Conservation (phyloP, 108 stramenopile genomes). For the Cyclotella atomus region DNA sequence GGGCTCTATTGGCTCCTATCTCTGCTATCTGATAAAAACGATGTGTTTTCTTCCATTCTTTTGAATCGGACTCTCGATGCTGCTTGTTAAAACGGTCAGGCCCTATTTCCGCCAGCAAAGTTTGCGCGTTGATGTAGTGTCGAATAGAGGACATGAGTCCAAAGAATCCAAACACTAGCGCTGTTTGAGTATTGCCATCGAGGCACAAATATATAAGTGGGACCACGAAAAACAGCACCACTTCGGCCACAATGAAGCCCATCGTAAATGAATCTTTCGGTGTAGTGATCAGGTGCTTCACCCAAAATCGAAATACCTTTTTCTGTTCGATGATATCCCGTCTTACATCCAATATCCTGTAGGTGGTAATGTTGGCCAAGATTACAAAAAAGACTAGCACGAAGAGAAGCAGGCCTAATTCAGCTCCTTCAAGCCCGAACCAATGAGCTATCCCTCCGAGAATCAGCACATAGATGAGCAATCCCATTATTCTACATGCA, state of each 20-base stretch:
- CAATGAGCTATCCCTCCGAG: conserved; percentile 29
- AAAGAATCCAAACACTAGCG: background rate
- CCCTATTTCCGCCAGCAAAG: conserved; percentile 24
- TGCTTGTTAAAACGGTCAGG: conserved; percentile 11
- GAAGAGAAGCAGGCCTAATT: conserved; percentile 3
- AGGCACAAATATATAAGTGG: background rate
- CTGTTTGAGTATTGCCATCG: background rate
- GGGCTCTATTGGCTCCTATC: conserved; percentile 23
- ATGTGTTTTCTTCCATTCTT: conserved; percentile 26
- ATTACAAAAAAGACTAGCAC: conserved; percentile 17
- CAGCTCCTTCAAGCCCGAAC: conserved; percentile 16
- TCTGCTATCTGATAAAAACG: conserved; percentile 28
- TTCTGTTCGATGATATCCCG: conserved; percentile 16
- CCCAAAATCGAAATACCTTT: conserved; percentile 11
- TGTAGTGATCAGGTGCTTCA: background rate
- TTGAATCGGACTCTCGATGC: background rate
- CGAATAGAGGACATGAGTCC: background rate
- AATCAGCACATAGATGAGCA: conserved; percentile 26
- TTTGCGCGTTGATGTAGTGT: conserved; percentile 42
- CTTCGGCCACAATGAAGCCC: background rate
- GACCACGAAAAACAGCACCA: conserved; percentile 4
- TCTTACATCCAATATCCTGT: conserved; percentile 4
- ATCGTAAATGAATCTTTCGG: background rate
- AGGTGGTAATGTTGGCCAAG: background rate
- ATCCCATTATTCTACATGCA: conserved; percentile 29